Evolutionary conservation across 768 basidiomycete species (phyloP).

Genomic region (Rubroboletus satanas): DNA sequence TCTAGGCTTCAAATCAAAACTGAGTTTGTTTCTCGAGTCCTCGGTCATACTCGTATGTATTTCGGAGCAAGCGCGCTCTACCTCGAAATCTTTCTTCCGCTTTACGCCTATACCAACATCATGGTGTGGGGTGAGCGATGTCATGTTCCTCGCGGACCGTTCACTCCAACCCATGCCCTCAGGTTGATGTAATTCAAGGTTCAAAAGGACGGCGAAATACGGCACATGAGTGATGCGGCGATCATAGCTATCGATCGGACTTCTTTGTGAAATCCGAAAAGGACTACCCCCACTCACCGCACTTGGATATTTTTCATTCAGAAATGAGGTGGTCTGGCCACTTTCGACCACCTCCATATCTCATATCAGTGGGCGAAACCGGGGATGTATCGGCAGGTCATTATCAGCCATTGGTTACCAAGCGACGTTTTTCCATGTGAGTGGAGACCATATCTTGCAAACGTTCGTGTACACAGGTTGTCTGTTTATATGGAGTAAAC

Average conservation of each 20-base stretch:
- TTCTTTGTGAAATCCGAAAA: slow-evolving; percentile 13
- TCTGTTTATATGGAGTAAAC: slow-evolving; percentile 8
- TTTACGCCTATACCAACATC: not conserved
- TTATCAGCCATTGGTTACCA: slow-evolving; percentile 5
- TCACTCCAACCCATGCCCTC: not conserved
- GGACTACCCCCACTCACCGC: slow-evolving; percentile 8
- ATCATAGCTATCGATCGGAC: slow-evolving; percentile 22
- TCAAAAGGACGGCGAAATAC: slow-evolving; percentile 11
- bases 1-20: not conserved
- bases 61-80: not conserved
- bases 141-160: not conserved
- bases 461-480: not conserved
- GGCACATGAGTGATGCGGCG: slow-evolving; percentile 15
- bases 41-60: not conserved
- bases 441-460: not conserved
- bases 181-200: slow-evolving; percentile 12
- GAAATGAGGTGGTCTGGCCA: slow-evolving; percentile 12
- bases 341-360: slow-evolving; percentile 7
- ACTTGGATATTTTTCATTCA: slow-evolving; percentile 27
- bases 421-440: slow-evolving; percentile 10
- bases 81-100: not conserved
- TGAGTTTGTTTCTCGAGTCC: slow-evolving; percentile 1
- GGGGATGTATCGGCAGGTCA: slow-evolving; percentile 1
- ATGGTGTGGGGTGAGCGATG: not conserved
- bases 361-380: slow-evolving; percentile 13